Conservation (phyloP, 1,139 yeast species). For the Blastobotrys ciferrii region DNA sequence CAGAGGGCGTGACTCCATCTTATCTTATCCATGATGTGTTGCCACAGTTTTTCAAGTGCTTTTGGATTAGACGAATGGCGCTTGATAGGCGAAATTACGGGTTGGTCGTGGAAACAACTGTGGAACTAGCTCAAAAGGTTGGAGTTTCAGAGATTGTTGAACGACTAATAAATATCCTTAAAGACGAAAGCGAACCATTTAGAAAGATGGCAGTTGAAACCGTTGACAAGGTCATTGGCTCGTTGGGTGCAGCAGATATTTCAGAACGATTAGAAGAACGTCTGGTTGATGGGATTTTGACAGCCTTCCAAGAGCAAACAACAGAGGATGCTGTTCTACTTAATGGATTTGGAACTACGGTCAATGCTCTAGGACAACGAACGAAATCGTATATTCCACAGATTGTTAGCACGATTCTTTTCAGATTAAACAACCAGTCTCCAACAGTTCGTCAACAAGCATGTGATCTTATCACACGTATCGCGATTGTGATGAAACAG, state of each 20-base stretch:
- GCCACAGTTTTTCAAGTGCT: slow-evolving; percentile 63
- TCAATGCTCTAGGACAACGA: slow-evolving; percentile 65
- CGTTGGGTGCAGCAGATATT: slow-evolving; percentile 51
- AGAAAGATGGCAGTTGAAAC: slow-evolving; percentile 79
- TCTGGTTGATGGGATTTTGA: slow-evolving; percentile 78
- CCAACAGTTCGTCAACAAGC: slow-evolving; percentile 82
- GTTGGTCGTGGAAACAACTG: slow-evolving; percentile 73
- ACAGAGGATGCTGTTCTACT: slow-evolving; percentile 54
- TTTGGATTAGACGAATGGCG: slow-evolving; percentile 61
- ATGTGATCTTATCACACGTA: slow-evolving; percentile 67
- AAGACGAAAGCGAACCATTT: slow-evolving; percentile 80
- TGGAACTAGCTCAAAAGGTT: slow-evolving; percentile 61
- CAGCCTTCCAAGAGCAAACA: slow-evolving; percentile 79
- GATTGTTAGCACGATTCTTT: slow-evolving; percentile 69
- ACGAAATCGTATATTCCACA: slow-evolving; percentile 73
- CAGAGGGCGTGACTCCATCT: slow-evolving; percentile 50
- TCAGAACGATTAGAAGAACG: slow-evolving; percentile 60
- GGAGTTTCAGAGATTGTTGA: slow-evolving; percentile 65
- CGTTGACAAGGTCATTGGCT: slow-evolving; percentile 47
- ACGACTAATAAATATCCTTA: slow-evolving; percentile 55
- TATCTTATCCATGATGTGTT: slow-evolving; percentile 52
- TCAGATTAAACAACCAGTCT: slow-evolving; percentile 68
- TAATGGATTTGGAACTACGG: slow-evolving; percentile 63
- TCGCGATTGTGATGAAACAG: slow-evolving; percentile 64
- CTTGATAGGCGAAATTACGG: slow-evolving; percentile 52